These are phyloP conservation scores for Sporisorium reilianum DNA, from an alignment of 1,284 basidiomycete genomes.

Conservation along the genomic window DNA sequence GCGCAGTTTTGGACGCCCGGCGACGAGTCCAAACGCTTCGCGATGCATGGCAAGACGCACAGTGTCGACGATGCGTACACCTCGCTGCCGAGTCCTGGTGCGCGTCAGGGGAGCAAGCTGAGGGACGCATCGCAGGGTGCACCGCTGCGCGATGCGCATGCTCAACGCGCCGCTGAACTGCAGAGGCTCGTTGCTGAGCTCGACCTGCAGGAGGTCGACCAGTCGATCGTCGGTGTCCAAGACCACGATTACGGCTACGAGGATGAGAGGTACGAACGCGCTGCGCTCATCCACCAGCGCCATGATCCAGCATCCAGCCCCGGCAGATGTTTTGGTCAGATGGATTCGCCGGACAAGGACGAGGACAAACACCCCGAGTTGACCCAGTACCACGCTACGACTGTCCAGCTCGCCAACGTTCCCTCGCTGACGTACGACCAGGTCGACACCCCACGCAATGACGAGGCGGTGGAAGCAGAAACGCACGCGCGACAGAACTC, in stretches of 20 bases:
- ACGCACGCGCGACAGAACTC: background rate
- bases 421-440: conserved; percentile 36
- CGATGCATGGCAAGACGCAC: background rate
- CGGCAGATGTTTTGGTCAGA: background rate
- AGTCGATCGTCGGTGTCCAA: conserved; percentile 11
- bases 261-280: conserved; percentile 33
- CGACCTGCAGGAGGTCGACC: conserved; percentile 34
- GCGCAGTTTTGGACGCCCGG: conserved; percentile 16
- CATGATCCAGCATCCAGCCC: background rate
- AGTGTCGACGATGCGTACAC: conserved; percentile 11
- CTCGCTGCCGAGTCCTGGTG: conserved; percentile 1
- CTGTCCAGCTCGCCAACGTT: conserved; percentile 34
- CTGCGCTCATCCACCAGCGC: conserved; percentile 13
- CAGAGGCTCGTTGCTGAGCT: conserved; percentile 44
- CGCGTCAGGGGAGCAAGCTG: conserved; percentile 8
- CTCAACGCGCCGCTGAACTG: conserved; percentile 24
- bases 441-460: background rate
- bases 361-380: conserved; percentile 36
- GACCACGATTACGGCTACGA: conserved; percentile 25
- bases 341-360: conserved; percentile 1
- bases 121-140: background rate
- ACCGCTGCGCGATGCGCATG: conserved; percentile 15
- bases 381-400: conserved; percentile 35
- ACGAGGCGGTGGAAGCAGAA: conserved; percentile 10
- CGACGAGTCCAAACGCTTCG: background rate